Evolutionary conservation across 2,329 filamentous ascomycete genomes (phyloP).

Genomic region (Trichoderma afroharzianum): DNA sequence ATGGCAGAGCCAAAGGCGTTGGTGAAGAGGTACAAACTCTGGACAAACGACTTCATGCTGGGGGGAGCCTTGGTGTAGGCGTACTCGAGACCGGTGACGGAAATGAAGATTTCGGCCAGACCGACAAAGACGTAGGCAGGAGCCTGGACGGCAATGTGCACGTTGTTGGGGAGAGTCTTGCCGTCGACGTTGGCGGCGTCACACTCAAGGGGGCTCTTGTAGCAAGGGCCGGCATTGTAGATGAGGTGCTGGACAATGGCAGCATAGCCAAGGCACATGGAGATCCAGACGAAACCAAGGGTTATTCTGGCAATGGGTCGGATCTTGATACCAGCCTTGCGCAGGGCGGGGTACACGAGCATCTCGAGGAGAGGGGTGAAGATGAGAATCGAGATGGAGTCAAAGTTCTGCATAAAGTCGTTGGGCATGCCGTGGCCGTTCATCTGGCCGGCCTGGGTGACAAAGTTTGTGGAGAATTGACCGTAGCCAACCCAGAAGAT

Average conservation of each 20-base stretch:
- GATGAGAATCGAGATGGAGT: constrained; percentile 63
- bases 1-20: constrained; percentile 57
- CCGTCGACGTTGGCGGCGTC: constrained; percentile 30
- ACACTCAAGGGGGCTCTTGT: constrained; percentile 41
- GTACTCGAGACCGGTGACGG: constrained; percentile 67
- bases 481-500: constrained; percentile 67
- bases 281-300: constrained; percentile 56
- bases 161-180: constrained; percentile 37
- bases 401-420: constrained; percentile 66
- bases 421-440: constrained; percentile 64
- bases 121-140: constrained; percentile 57
- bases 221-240: constrained; percentile 52
- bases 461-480: constrained; percentile 65
- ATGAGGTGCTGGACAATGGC: constrained; percentile 58
- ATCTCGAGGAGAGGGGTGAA: constrained; percentile 63
- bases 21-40: constrained; percentile 58
- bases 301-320: constrained; percentile 64
- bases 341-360: constrained; percentile 59
- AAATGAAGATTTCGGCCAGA: constrained; percentile 59
- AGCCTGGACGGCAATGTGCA: constrained; percentile 53
- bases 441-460: constrained; percentile 58
- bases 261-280: constrained; percentile 56
- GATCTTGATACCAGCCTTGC: constrained; percentile 55
- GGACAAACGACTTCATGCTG: constrained; percentile 62
- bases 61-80: constrained; percentile 70